Base-by-base conservation (phyloP, 371 early-diverging fungal genomes). In the Lichtheimia hyalospora region DNA sequence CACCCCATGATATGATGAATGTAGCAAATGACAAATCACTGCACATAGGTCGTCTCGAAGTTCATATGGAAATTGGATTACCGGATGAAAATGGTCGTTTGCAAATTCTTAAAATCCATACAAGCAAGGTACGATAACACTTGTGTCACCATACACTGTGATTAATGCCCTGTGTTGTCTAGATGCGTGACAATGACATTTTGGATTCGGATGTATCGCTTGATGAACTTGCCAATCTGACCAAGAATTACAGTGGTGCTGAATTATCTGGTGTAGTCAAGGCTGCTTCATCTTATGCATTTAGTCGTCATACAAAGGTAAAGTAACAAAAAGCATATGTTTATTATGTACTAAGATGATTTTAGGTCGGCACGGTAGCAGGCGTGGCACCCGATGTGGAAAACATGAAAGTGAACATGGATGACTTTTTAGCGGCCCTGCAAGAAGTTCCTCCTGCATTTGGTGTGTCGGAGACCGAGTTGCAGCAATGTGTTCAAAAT, bases 161-260 rank as follows among this genome's bases (percentile, higher is more conserved):
- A n/a, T n/a, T n/a, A n/a, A n/a, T n/a, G n/a, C n/a, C 34, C 34
- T 34, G 18, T 23, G 10, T 34, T 34, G 16, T 44, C 40, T 75
- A 93, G 86, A 98, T 99, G 93, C 80, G 84, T 34, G 78, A 89
- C 40, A 94, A 95, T 74, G 79, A 93, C 56, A 86, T 97, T 39
- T 67, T 99, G 50, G 96, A 85, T 40, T n/a, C 64, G 0, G 94
- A 96, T 76, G 99, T 99, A 15, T 88, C 94, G 62, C 63, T 99
- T 21, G 69, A 75, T 1, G 96, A 98, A 73, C 75, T 99, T 55
- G 96, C 99, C 0, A 79, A 81, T 1, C 66, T 96, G 60, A 95
- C 99, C n/a, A 97, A 96, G 80, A 99, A 99, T 84, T 99, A 94
- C 74, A 97, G 95, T 63, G 99, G 99, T 73, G 99, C 99, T 42